Conservation (phyloP, 345 rosid genomes). For the Linum usitatissimum region DNA sequence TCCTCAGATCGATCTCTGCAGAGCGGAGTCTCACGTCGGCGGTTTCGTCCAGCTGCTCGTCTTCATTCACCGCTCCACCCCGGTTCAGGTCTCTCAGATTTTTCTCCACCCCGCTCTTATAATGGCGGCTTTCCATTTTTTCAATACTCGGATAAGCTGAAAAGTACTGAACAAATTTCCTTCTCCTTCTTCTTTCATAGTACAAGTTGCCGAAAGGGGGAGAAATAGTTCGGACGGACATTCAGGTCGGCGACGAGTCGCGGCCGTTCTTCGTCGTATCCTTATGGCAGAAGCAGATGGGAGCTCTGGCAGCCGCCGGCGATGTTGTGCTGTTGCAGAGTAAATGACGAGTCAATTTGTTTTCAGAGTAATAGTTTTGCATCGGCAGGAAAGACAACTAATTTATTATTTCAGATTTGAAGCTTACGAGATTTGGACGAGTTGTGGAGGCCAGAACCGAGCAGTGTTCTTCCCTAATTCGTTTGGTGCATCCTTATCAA, state of each 20-base stretch:
- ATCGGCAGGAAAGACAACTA: too few species aligned
- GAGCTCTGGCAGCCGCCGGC: conserved; percentile 23
- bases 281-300: conserved; percentile 42
- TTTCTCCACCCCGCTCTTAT: neutral
- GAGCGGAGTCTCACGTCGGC: conserved; percentile 34
- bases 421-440: conserved; percentile 30
- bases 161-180: neutral
- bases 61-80: conserved; percentile 38
- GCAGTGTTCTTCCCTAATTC: conserved; percentile 28
- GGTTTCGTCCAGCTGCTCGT: conserved; percentile 51
- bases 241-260: conserved; percentile 53
- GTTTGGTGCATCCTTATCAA: conserved; percentile 24
- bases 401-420: conserved; percentile 29
- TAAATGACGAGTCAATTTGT: too few species aligned
- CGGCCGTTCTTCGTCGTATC: conserved; percentile 32
- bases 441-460: conserved; percentile 34
- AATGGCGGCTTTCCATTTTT: neutral
- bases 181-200: conserved; percentile 18
- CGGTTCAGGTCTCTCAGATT: conserved; percentile 36
- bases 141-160: neutral
- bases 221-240: conserved; percentile 38
- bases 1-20: conserved; percentile 37
- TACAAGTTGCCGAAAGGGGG: conserved; percentile 36
- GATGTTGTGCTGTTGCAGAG: conserved; percentile 37
- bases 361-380: too few species aligned